Evolutionary conservation across 202 grass and related monocot genomes (phyloP).

Genomic region (Saccharum hybrid): DNA sequence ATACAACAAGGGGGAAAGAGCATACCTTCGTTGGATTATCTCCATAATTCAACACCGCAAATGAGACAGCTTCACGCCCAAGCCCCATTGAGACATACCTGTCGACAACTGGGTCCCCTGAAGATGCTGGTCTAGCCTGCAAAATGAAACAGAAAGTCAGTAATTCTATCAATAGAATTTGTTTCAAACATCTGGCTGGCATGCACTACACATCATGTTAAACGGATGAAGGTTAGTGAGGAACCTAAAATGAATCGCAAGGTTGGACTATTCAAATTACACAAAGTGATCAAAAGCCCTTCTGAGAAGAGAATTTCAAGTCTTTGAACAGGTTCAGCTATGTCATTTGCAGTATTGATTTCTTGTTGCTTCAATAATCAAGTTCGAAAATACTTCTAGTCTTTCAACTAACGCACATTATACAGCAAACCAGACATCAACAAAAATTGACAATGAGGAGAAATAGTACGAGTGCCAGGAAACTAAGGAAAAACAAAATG

Average conservation of each 20-base stretch:
- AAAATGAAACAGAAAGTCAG: conserved; percentile 19
- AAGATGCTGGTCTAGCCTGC: conserved; percentile 58
- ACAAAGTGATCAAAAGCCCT: background rate
- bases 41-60: conserved; percentile 92
- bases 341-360: background rate
- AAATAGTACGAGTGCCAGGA: background rate
- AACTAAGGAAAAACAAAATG: background rate
- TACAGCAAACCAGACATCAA: background rate
- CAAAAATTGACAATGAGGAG: background rate
- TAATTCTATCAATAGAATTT: conserved; percentile 17
- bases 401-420: background rate
- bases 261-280: background rate
- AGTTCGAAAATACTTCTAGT: background rate
- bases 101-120: conserved; percentile 78
- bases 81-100: conserved; percentile 83
- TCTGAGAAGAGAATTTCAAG: background rate
- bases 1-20: conserved; percentile 1
- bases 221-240: background rate
- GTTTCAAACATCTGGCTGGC: background rate
- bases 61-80: conserved; percentile 79
- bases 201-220: background rate
- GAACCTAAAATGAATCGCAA: background rate
- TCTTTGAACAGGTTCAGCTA: background rate
- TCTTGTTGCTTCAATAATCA: conserved; percentile 6
- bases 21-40: conserved; percentile 80